These are phyloP conservation scores for Ramularia collo-cygni DNA, from an alignment of 2,329 filamentous ascomycete species.

Conservation along the genomic window DNA sequence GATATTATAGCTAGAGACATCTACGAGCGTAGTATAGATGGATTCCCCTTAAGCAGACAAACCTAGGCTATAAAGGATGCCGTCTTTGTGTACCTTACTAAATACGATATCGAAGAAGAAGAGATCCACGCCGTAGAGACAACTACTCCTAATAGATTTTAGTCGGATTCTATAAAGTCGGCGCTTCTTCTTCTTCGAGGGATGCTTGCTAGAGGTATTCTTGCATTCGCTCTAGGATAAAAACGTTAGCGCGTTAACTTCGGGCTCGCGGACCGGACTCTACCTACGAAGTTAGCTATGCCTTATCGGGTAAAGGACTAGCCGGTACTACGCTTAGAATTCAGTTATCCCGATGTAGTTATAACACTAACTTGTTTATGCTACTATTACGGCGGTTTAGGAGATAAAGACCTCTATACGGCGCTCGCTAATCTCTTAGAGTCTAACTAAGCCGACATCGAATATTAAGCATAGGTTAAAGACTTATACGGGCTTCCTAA, in stretches of 20 bases:
- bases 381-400: constrained; percentile 60
- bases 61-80: constrained; percentile 8
- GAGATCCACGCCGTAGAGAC: background rate
- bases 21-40: background rate
- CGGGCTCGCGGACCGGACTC: constrained; percentile 43
- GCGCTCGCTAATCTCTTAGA: constrained; percentile 19
- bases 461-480: constrained; percentile 23
- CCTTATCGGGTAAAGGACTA: constrained; percentile 61
- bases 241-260: constrained; percentile 64
- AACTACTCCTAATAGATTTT: background rate
- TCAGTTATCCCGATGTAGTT: constrained; percentile 60
- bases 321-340: constrained; percentile 58
- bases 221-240: constrained; percentile 52
- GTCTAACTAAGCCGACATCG: constrained; percentile 21
- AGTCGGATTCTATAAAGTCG: constrained; percentile 18
- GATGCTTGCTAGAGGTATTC: constrained; percentile 53
- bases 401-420: constrained; percentile 37
- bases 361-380: constrained; percentile 59
- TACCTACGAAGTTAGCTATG: constrained; percentile 49
- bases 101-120: constrained; percentile 1
- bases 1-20: background rate
- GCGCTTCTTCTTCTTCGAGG: constrained; percentile 51
- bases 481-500: constrained; percentile 8
- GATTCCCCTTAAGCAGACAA: constrained; percentile 17
- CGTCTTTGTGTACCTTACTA: constrained; percentile 10